Base-by-base conservation (phyloP, 2,329 filamentous ascomycete genomes). In the Fusarium haematococcum region DNA sequence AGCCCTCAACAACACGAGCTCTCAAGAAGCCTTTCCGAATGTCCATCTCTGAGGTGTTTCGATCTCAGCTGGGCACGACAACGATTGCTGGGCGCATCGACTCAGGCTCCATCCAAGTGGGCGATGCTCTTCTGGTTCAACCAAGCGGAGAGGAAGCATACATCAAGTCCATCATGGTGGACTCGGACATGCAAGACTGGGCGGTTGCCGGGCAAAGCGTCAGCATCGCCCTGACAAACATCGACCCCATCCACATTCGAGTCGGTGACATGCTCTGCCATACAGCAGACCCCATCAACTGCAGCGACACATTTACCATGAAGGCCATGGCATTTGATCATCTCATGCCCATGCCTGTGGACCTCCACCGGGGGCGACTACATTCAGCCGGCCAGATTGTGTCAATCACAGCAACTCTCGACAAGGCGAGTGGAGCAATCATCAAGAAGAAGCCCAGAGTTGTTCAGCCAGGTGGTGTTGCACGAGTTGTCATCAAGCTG, bases 261-360 rank as follows among this genome's bases (percentile, higher is more conserved):
- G 88, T 93, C 9, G 97, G 97, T 23, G 95, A 98, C 79, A 93
- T 98, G 20, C 84, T 98, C n/a, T 98, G 95, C 83, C 88, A 90
- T 57, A 88, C 91, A 1, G 86, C 88, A 1, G 84, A 88, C 2
- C 92, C 95, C 0, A 92, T 98, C 37, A 84, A 86, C 30, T 93
- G 93, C 68, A 86, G 94, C 68, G 93, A 92, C 67, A 89, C 86
- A 0, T 95, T 98, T 78, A 94, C 90, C 2, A 91, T 93, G 70
- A 97, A 97, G 83, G 91, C 97, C 13, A 88, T 98, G 65, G 95
- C 95, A 0, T 97, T 98, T 78, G 95, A 98, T 70, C 92, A 96
- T 72, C 84, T 99, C 18, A 92, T 95, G 83, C 96, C 96, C 0
- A 97, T 96, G 90, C 90, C 91, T 27, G 90, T 98, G 11, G 96